A percentile compares a stretch with the other conserved stretches of the same genome.
Conservation (phyloP, 371 early-diverging fungal species). For the Basidiobolus meristosporus region DNA sequence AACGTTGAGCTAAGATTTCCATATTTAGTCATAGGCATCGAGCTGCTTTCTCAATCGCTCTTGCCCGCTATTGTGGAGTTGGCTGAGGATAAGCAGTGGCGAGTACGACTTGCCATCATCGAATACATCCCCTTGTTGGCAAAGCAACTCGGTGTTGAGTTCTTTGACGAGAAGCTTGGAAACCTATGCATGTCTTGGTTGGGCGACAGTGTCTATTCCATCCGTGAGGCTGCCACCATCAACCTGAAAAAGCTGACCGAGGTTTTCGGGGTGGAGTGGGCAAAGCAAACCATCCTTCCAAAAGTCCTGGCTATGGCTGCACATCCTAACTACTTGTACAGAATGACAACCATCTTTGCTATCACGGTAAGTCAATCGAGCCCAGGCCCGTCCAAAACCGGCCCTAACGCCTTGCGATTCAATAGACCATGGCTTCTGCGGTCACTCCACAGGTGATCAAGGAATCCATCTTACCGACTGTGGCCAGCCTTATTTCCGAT, state of each 20-base stretch:
- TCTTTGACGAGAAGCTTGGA: slow-evolving; percentile 91
- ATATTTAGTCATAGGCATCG: slow-evolving; percentile 80
- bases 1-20: slow-evolving; percentile 2
- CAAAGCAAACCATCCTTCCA: slow-evolving; percentile 79
- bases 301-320: slow-evolving; percentile 78
- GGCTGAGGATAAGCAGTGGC: slow-evolving; percentile 98
- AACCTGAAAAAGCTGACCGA: slow-evolving; percentile 85
- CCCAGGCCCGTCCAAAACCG: not conserved
- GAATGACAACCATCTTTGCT: slow-evolving; percentile 94
- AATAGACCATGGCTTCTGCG: slow-evolving; percentile 72
- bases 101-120: slow-evolving; percentile 93
- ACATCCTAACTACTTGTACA: slow-evolving; percentile 82
- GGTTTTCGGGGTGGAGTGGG: slow-evolving; percentile 98
- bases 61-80: slow-evolving; percentile 94
- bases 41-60: slow-evolving; percentile 86
- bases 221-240: slow-evolving; percentile 88
- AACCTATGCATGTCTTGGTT: slow-evolving; percentile 92
- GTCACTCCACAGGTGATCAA: slow-evolving; percentile 71
- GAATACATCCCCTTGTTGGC: slow-evolving; percentile 94
- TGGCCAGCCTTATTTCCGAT: slow-evolving; percentile 66
- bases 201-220: slow-evolving; percentile 87
- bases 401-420: not conserved
- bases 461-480: slow-evolving; percentile 76
- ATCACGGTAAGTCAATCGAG: slow-evolving; percentile 46
- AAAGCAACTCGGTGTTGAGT: slow-evolving; percentile 79